phyloP scores from a whole-genome alignment of 2,329 filamentous ascomycete genomes.

The Periconia sp. region DNA sequence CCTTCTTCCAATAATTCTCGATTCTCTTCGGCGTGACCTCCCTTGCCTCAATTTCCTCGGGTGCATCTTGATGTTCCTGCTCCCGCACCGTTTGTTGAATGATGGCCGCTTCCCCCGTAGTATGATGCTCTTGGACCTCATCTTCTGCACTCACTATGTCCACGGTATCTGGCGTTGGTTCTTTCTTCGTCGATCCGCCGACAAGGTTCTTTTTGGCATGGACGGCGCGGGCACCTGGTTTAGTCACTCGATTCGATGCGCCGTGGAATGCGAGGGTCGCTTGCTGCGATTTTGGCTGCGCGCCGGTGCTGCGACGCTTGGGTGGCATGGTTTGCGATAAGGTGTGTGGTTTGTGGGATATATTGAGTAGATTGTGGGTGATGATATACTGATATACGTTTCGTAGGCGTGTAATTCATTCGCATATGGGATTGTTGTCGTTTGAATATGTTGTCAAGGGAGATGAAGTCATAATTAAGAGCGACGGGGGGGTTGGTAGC shows the following conservation, averaged over 20 bases:
- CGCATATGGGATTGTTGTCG: slow-evolving; percentile 8
- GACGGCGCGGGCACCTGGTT: slow-evolving; percentile 47
- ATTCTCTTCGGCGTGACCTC: slow-evolving; percentile 70
- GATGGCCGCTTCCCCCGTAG: slow-evolving; percentile 44
- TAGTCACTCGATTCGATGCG: slow-evolving; percentile 59
- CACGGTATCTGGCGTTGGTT: slow-evolving; percentile 24
- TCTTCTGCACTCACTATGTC: slow-evolving; percentile 20
- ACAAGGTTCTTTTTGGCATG: slow-evolving; percentile 44
- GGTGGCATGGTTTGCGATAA: slow-evolving; percentile 44
- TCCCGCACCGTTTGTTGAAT: slow-evolving; percentile 41
- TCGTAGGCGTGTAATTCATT: slow-evolving; percentile 3
- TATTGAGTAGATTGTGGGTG: neutral
- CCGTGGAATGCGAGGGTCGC: slow-evolving; percentile 65
- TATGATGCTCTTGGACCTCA: slow-evolving; percentile 32
- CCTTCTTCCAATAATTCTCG: slow-evolving; percentile 72
- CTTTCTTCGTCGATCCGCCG: slow-evolving; percentile 33
- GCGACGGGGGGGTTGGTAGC: neutral
- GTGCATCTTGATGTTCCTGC: slow-evolving; percentile 23
- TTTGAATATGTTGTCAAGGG: neutral
- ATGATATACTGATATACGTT: neutral
- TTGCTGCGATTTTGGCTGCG: slow-evolving; percentile 56
- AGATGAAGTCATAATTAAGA: neutral
- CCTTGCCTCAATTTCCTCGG: slow-evolving; percentile 60
- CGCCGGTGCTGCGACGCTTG: slow-evolving; percentile 45
- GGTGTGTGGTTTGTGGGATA: neutral